Evolutionary conservation across 495 filamentous ascomycete species (phyloP).

Genomic region (Talaromyces nanjingensis): DNA sequence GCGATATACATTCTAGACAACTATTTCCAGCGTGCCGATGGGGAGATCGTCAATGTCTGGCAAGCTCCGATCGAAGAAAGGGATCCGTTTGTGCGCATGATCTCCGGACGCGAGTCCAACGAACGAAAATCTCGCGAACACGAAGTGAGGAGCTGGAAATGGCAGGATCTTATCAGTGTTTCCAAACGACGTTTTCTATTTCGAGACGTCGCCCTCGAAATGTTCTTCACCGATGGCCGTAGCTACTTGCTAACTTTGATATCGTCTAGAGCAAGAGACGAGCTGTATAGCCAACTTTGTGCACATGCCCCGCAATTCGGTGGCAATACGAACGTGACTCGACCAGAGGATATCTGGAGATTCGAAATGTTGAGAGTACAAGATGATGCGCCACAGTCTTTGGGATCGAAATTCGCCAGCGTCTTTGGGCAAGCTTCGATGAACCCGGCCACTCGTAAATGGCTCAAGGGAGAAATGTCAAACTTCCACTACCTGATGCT

Average conservation of each 20-base stretch:
- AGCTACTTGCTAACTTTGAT: slow-evolving; percentile 88
- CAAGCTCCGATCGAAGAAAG: slow-evolving; percentile 89
- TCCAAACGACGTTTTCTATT: slow-evolving; percentile 94
- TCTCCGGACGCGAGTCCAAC: slow-evolving; percentile 66
- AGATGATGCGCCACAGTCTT: slow-evolving; percentile 73
- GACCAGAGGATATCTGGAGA: slow-evolving; percentile 73
- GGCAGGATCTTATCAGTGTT: slow-evolving; percentile 91
- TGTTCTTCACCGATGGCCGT: slow-evolving; percentile 93
- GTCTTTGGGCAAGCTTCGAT: slow-evolving; percentile 71
- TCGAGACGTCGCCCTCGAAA: slow-evolving; percentile 87
- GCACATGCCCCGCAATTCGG: slow-evolving; percentile 71
- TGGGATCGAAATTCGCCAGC: slow-evolving; percentile 89
- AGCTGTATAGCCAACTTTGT: slow-evolving; percentile 65
- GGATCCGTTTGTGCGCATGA: slow-evolving; percentile 91
- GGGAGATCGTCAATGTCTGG: slow-evolving; percentile 92
- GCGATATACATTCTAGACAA: slow-evolving; percentile 90
- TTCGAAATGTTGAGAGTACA: slow-evolving; percentile 75
- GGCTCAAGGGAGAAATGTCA: slow-evolving; percentile 90
- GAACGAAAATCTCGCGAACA: slow-evolving; percentile 60
- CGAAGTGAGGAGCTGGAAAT: slow-evolving; percentile 84
- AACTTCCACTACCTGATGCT: slow-evolving; percentile 99
- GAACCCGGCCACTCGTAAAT: slow-evolving; percentile 81
- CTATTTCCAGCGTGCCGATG: slow-evolving; percentile 88
- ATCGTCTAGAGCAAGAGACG: slow-evolving; percentile 64
- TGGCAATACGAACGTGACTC: slow-evolving; percentile 42